Percentiles rank a stretch among this genome's conserved stretches.
Evolutionary conservation across 2,329 filamentous ascomycete genomes (phyloP).

Genomic region (Harringtonia aguacate): DNA sequence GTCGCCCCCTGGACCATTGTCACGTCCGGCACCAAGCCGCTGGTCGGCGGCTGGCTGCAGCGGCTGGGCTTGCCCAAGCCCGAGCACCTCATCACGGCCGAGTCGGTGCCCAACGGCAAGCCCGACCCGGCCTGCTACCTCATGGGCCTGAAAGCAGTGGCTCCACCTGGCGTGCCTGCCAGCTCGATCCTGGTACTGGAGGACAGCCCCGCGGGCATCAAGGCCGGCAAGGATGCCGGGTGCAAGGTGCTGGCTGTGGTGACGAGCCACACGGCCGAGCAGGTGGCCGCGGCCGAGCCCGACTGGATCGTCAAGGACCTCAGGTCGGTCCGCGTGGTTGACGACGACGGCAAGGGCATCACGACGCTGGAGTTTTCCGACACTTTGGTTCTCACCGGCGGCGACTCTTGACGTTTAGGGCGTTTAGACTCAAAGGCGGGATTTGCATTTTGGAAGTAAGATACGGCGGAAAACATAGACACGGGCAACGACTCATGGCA

Average conservation of each 20-base stretch:
- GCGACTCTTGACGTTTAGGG: too few species aligned
- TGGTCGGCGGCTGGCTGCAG: slow-evolving; percentile 63
- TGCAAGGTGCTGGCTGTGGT: slow-evolving; percentile 77
- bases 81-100: slow-evolving; percentile 59
- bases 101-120: slow-evolving; percentile 66
- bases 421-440: too few species aligned
- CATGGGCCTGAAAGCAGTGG: slow-evolving; percentile 54
- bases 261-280: slow-evolving; percentile 68
- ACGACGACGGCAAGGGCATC: slow-evolving; percentile 29
- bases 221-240: slow-evolving; percentile 73
- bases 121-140: slow-evolving; percentile 66
- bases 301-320: slow-evolving; percentile 83
- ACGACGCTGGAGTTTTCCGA: slow-evolving; percentile 55
- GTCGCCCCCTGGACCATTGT: slow-evolving; percentile 78
- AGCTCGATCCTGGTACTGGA: slow-evolving; percentile 64
- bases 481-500: too few species aligned
- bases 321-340: slow-evolving; percentile 57
- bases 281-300: slow-evolving; percentile 65
- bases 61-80: slow-evolving; percentile 56
- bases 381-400: slow-evolving; percentile 33
- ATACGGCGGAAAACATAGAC: too few species aligned
- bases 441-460: too few species aligned
- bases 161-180: slow-evolving; percentile 33
- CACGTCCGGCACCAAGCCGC: slow-evolving; percentile 56
- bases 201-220: slow-evolving; percentile 79